These are phyloP conservation scores for Ceratopteris richardii DNA, from an alignment of 75 land plant species.

Conservation along the genomic window DNA sequence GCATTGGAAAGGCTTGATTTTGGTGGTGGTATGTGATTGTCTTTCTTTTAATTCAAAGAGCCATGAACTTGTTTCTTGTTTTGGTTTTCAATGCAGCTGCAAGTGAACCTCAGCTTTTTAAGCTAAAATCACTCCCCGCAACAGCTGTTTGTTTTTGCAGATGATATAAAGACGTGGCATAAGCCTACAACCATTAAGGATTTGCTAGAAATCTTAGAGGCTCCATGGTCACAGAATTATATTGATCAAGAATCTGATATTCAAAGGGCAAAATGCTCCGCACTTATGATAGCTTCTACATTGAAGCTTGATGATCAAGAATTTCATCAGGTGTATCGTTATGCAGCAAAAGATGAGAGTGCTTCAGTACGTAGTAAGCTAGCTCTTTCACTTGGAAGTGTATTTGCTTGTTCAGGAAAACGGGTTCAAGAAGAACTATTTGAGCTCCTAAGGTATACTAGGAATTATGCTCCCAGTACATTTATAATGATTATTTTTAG, in stretches of 20 bases:
- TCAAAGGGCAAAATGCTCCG: constrained; percentile 11
- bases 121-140: constrained; percentile 4
- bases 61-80: neutral
- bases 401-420: neutral
- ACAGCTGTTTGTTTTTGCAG: neutral
- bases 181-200: neutral
- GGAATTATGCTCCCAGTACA: neutral
- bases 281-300: constrained; percentile 15
- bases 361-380: constrained; percentile 10
- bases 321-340: constrained; percentile 9
- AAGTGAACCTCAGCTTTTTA: neutral
- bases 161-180: neutral
- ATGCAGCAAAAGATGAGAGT: constrained; percentile 18
- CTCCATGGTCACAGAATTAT: constrained; percentile 15
- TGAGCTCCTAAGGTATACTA: constrained; percentile 3
- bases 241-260: constrained; percentile 6
- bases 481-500: neutral
- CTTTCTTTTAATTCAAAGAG: neutral
- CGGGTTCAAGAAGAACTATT: neutral
- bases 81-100: neutral
- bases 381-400: constrained; percentile 8
- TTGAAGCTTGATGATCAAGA: constrained; percentile 8
- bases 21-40: neutral
- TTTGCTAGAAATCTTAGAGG: constrained; percentile 10
- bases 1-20: constrained; percentile 47